Percentiles rank a stretch among this genome's conserved stretches.
These are phyloP conservation scores for Didymella segeticola DNA, from an alignment of 2,329 filamentous ascomycete species.

Conservation along the genomic window DNA sequence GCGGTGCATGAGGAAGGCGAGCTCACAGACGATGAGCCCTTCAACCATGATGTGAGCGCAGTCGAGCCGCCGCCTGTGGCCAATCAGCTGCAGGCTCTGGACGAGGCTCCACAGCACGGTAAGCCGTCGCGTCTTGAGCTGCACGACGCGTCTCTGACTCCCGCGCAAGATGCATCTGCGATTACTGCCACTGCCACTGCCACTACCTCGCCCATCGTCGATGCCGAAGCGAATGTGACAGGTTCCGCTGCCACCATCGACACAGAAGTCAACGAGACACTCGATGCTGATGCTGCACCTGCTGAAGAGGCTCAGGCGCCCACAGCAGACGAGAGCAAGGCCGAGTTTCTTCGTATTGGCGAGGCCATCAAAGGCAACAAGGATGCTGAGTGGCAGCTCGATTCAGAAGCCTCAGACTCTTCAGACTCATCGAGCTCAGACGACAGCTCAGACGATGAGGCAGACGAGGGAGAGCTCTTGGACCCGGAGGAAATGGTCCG, in stretches of 20 bases:
- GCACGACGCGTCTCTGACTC: slow-evolving; percentile 29
- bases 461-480: slow-evolving; percentile 70
- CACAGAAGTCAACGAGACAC: slow-evolving; percentile 17
- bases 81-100: slow-evolving; percentile 29
- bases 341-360: slow-evolving; percentile 54
- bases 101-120: slow-evolving; percentile 36
- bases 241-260: slow-evolving; percentile 23
- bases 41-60: slow-evolving; percentile 37
- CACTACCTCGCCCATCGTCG: slow-evolving; percentile 21
- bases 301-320: slow-evolving; percentile 14
- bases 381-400: slow-evolving; percentile 81
- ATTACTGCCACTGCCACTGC: slow-evolving; percentile 20
- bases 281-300: slow-evolving; percentile 15
- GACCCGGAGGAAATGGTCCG: slow-evolving; percentile 83
- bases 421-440: slow-evolving; percentile 58
- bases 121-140: slow-evolving; percentile 34
- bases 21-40: slow-evolving; percentile 40
- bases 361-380: slow-evolving; percentile 56
- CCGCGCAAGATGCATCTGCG: slow-evolving; percentile 30
- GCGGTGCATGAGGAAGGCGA: slow-evolving; percentile 44
- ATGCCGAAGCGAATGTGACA: slow-evolving; percentile 26
- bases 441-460: slow-evolving; percentile 64
- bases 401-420: slow-evolving; percentile 67
- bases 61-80: slow-evolving; percentile 25
- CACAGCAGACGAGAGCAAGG: slow-evolving; percentile 37